phyloP scores from a whole-genome alignment of 2,329 filamentous ascomycete species.

The Trichophyton rubrum region DNA sequence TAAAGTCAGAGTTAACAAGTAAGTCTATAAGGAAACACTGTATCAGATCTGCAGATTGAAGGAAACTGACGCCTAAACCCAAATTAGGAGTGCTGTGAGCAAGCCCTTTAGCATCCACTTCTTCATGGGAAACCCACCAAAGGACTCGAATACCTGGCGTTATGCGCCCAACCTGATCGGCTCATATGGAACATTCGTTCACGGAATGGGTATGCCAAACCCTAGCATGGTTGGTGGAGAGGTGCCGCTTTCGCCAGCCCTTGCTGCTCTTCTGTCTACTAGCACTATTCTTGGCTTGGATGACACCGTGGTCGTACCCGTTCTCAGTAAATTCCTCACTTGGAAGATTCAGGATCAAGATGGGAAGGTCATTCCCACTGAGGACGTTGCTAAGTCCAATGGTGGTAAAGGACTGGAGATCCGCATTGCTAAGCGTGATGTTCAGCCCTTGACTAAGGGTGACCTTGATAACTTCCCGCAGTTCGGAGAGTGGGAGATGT shows the following conservation, averaged over 20 bases:
- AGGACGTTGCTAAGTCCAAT: conserved; percentile 11
- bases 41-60: too few relatives aligned
- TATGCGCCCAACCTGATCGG: conserved; percentile 47
- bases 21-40: not conserved
- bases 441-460: conserved; percentile 10
- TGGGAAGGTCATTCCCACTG: conserved; percentile 12
- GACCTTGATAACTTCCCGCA: conserved; percentile 6
- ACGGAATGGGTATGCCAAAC: conserved; percentile 3
- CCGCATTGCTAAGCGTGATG: conserved; percentile 13
- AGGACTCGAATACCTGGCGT: conserved; percentile 40
- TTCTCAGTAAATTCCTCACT: conserved; percentile 13
- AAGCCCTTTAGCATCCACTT: conserved; percentile 55
- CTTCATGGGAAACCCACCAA: conserved; percentile 48
- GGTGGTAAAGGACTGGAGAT: conserved; percentile 11
- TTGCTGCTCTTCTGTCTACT: conserved; percentile 10
- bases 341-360: conserved; percentile 15
- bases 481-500: conserved; percentile 6
- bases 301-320: conserved; percentile 11
- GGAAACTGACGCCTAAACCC: not conserved
- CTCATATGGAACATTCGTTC: conserved; percentile 43
- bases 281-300: conserved; percentile 10
- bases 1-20: conserved; percentile 45
- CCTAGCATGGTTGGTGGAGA: not conserved
- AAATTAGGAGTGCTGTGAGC: conserved; percentile 38
- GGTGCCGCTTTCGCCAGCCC: conserved; percentile 14